phyloP scores from a whole-genome alignment of 2,329 filamentous ascomycete genomes.

The Cladophialophora exuberans region DNA sequence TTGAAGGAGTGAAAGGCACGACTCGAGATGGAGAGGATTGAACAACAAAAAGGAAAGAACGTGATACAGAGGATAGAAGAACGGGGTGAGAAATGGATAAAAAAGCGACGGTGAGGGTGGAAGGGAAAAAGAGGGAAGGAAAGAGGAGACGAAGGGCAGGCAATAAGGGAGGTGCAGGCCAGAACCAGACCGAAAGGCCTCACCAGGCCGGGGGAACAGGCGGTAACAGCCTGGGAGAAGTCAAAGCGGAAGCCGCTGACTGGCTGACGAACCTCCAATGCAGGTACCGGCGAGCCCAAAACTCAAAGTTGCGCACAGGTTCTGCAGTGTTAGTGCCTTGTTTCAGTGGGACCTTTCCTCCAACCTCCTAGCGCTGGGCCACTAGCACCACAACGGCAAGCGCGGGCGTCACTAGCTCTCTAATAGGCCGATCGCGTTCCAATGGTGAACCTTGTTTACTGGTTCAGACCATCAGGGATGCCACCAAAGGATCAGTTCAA shows the following conservation, averaged over 20 bases:
- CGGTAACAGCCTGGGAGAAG: conserved; percentile 1
- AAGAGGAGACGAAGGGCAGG: conserved; percentile 34
- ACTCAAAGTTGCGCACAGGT: conserved; percentile 14
- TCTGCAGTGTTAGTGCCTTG: too few species aligned
- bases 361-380: not conserved
- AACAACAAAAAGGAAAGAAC: conserved; percentile 35
- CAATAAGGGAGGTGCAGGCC: conserved; percentile 31
- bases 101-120: conserved; percentile 37
- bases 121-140: conserved; percentile 32
- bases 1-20: conserved; percentile 58
- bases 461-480: conserved; percentile 19
- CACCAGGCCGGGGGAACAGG: not conserved
- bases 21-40: conserved; percentile 37
- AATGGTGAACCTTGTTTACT: conserved; percentile 22
- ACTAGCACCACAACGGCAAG: conserved; percentile 4
- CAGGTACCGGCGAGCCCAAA: conserved; percentile 9
- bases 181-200: not conserved
- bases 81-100: conserved; percentile 34
- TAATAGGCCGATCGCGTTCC: not conserved
- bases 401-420: too few species aligned
- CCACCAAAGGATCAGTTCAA: conserved; percentile 21
- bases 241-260: conserved; percentile 9
- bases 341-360: conserved; percentile 5
- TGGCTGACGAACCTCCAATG: conserved; percentile 8
- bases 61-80: conserved; percentile 34